These are phyloP conservation scores for Penicillium sp. DNA, from an alignment of 2,329 filamentous ascomycete species.

Conservation along the genomic window DNA sequence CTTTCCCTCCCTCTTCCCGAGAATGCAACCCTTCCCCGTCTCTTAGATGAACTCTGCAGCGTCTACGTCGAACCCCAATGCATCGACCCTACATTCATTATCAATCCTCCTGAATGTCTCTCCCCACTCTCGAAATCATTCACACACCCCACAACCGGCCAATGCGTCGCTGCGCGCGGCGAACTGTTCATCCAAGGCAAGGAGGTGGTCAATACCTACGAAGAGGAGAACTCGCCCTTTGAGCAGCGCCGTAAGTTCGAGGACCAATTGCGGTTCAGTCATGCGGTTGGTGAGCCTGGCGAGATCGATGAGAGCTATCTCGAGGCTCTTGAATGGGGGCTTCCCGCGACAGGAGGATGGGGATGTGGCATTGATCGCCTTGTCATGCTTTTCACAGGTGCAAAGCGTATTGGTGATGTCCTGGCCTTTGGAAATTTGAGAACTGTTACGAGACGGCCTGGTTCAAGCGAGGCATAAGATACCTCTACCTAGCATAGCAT, in stretches of 20 bases:
- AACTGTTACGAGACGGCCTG: slow-evolving; percentile 38
- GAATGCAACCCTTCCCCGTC: slow-evolving; percentile 61
- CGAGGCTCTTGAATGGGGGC: slow-evolving; percentile 77
- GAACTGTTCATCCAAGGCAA: slow-evolving; percentile 80
- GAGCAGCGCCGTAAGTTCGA: slow-evolving; percentile 83
- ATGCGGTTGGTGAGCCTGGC: slow-evolving; percentile 50
- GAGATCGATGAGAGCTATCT: slow-evolving; percentile 78
- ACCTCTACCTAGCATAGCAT: neutral
- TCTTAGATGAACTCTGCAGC: slow-evolving; percentile 79
- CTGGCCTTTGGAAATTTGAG: slow-evolving; percentile 84
- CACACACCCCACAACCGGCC: slow-evolving; percentile 64
- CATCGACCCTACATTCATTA: slow-evolving; percentile 76
- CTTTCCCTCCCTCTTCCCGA: slow-evolving; percentile 52
- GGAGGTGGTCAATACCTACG: slow-evolving; percentile 95
- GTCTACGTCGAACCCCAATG: slow-evolving; percentile 78
- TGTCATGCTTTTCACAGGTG: slow-evolving; percentile 84
- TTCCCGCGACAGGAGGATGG: slow-evolving; percentile 97
- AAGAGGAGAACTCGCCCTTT: slow-evolving; percentile 93
- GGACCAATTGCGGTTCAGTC: slow-evolving; percentile 54
- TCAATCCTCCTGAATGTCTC: slow-evolving; percentile 84
- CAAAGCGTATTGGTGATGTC: slow-evolving; percentile 78
- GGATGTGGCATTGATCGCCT: slow-evolving; percentile 89
- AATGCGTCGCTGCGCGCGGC: slow-evolving; percentile 75
- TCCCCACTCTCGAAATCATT: slow-evolving; percentile 90
- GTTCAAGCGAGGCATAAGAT: slow-evolving; percentile 7